A percentile compares a stretch with the other conserved stretches of the same genome.
Conservation (phyloP, 106 monocot species). For the Amphibolis antarctica region DNA sequence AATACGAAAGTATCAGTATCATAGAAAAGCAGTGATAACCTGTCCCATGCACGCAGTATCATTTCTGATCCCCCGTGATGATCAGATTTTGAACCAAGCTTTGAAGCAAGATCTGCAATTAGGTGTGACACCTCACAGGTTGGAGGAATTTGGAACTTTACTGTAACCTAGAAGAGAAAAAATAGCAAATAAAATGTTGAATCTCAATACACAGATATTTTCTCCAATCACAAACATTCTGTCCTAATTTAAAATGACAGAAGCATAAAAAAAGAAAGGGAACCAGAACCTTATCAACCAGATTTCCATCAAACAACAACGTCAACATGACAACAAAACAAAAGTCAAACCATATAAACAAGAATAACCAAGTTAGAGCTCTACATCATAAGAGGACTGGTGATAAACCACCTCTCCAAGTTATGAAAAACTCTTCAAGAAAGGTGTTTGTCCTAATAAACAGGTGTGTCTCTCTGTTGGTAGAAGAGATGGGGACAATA, state of each 20-base stretch:
- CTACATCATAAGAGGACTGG: no score
- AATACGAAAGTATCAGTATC: background rate
- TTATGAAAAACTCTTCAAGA: no score
- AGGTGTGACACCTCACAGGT: constrained; percentile 20
- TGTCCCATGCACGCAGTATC: constrained; percentile 23
- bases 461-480: no score
- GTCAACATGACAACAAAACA: no score
- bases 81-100: constrained; percentile 21
- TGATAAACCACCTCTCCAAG: no score
- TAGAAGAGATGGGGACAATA: no score
- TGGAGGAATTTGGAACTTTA: constrained; percentile 22
- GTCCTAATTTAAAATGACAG: background rate
- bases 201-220: background rate
- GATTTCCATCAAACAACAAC: no score
- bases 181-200: background rate
- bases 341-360: no score
- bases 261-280: background rate
- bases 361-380: no score
- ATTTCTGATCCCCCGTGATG: constrained; percentile 24
- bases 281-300: no score
- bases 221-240: background rate
- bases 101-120: constrained; percentile 23
- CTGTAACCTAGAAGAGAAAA: constrained; percentile 6
- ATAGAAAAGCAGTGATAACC: constrained; percentile 2
- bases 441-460: no score